phyloP scores from a whole-genome alignment of 176 grass and related monocot species.

The Oryza australiensis region DNA sequence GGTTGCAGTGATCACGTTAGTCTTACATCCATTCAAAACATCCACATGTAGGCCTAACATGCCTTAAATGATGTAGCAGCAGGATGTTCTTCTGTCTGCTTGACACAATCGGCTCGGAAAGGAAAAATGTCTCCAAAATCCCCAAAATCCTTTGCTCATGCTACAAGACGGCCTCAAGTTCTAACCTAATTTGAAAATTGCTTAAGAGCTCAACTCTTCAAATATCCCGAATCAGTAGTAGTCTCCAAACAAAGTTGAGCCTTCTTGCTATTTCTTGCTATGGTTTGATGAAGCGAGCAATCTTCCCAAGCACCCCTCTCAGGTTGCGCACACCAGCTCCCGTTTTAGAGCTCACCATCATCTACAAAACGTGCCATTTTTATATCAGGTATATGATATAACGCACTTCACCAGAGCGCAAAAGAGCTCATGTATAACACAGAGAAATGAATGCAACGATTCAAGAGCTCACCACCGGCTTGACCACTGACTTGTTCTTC shows the following conservation, averaged over 20 bases:
- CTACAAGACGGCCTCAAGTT: not conserved
- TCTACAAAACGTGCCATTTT: constrained; percentile 32
- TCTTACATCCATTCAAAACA: no score
- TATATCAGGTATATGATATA: not conserved
- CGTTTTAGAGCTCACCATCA: constrained; percentile 94
- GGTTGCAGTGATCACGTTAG: no score
- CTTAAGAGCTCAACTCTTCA: not conserved
- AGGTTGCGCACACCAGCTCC: constrained; percentile 70
- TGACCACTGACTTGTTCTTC: constrained; percentile 69
- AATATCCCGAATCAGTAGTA: not conserved
- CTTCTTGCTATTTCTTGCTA: constrained; percentile 46
- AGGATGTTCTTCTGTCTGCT: not conserved
- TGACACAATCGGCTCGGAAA: not conserved
- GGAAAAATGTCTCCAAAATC: not conserved
- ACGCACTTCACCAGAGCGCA: not conserved
- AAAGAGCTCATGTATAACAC: not conserved
- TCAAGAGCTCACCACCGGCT: constrained; percentile 72
- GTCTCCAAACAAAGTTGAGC: not conserved
- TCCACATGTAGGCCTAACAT: no score
- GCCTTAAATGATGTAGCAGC: no score
- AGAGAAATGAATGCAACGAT: not conserved
- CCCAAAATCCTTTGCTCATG: constrained; percentile 3
- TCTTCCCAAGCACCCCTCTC: constrained; percentile 68
- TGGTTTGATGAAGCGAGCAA: constrained; percentile 78
- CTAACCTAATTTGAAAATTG: not conserved